Base-by-base conservation (phyloP, 2,329 filamentous ascomycete species). In the Hymenoscyphus occultus region DNA sequence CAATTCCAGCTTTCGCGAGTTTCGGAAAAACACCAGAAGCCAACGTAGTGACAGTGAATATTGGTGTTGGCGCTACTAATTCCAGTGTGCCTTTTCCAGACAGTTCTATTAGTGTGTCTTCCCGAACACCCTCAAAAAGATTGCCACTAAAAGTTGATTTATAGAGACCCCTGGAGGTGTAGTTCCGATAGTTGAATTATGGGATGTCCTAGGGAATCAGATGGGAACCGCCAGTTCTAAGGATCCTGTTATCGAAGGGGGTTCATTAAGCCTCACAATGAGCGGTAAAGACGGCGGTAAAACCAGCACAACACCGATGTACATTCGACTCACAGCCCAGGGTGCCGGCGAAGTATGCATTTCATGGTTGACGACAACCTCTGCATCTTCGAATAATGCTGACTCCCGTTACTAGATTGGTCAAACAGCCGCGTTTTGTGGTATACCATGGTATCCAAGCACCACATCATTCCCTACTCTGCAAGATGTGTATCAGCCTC, bases 371-470 rank as follows among this genome's bases (percentile, higher is more conserved):
- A 60, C 39, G 7, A 60, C 59, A 51, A 48, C 59, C 3, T 60
- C 59, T 9, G 35, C 39, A n/a, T 7, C 19, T 2, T 60, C 58
- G 7, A n/a, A 42, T 60, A 22, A 22, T 16, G 40, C 5, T 28
- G 59, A 60, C 40, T 60, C 51, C 28, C 59, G 40, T 16, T 51
- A 19, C 14, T 60, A 39, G 59, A 60, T 13, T 28, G 59, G 16
- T 5, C 39, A 22, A 22, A 48, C 59, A 19, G 59, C 59, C 9
- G 6, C 48, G 16, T 28, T 35, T 35, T 60, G 59, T 40, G 42
- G 42, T 7, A 13, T 60, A 40, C 61, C 61, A 1, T 63, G 40
- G 56, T 59, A 63, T 32, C 61, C 61, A 58, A 60, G 40, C 28
- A 45, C 61, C 19, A 39, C 61, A 16, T 40, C 22, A 22, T 63